Conservation (phyloP, 2,329 filamentous ascomycete genomes). For the Exophiala viscosa region DNA sequence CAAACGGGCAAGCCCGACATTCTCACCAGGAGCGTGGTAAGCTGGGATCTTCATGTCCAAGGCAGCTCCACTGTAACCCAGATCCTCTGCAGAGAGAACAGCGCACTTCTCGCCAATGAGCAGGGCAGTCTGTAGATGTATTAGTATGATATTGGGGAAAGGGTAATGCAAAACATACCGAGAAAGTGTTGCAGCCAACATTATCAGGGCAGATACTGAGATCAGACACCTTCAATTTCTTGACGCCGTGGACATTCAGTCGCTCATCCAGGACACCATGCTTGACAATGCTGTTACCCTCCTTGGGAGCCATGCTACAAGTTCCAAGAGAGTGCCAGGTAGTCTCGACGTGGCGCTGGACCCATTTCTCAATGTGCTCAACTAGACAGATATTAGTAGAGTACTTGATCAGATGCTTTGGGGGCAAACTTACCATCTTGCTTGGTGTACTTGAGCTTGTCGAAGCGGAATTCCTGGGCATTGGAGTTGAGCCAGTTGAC, state of each 20-base stretch:
- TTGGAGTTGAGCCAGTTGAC: slow-evolving; percentile 60
- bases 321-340: slow-evolving; percentile 69
- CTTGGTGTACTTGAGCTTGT: slow-evolving; percentile 58
- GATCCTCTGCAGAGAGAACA: slow-evolving; percentile 65
- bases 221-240: slow-evolving; percentile 74
- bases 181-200: slow-evolving; percentile 65
- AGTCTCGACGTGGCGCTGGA: slow-evolving; percentile 69
- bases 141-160: not conserved
- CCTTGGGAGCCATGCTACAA: slow-evolving; percentile 71
- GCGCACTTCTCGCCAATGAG: slow-evolving; percentile 74
- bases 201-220: slow-evolving; percentile 75
- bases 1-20: slow-evolving; percentile 34
- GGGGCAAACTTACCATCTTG: slow-evolving; percentile 34
- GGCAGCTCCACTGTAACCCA: slow-evolving; percentile 68
- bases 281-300: slow-evolving; percentile 77
- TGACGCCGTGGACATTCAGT: slow-evolving; percentile 72
- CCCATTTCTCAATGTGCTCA: slow-evolving; percentile 64
- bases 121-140: slow-evolving; percentile 61
- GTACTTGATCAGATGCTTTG: not conserved
- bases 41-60: slow-evolving; percentile 72
- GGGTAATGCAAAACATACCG: slow-evolving; percentile 30
- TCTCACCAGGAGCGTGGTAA: slow-evolving; percentile 48
- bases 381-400: slow-evolving; percentile 24
- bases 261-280: slow-evolving; percentile 74
- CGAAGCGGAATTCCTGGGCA: slow-evolving; percentile 45